A percentile compares a stretch with the other conserved stretches of the same genome.
Conservation (phyloP, 495 filamentous ascomycete genomes). For the Penicillium bialowiezense region DNA sequence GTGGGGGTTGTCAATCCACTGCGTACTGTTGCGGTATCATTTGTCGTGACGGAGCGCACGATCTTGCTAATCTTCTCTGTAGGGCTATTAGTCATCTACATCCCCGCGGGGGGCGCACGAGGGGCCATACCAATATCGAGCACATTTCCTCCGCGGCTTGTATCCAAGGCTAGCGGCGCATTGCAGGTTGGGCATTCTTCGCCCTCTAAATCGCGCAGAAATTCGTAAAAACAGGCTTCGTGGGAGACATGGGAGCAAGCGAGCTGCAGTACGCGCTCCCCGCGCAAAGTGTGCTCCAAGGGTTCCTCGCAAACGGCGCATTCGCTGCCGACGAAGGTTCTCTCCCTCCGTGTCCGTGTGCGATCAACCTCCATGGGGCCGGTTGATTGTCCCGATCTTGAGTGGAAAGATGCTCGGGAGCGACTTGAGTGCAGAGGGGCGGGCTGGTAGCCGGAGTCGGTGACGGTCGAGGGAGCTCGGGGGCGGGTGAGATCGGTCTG, state of each 20-base stretch:
- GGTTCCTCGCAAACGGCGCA: conserved; percentile 98
- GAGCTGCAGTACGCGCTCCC: conserved; percentile 93
- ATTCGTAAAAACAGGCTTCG: conserved; percentile 99
- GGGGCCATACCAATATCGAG: conserved; percentile 77
- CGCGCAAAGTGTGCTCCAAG: conserved; percentile 91
- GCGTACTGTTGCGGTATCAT: conserved; percentile 52
- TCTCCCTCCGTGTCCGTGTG: conserved; percentile 76
- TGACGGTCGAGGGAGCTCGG: conserved; percentile 27
- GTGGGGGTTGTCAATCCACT: conserved; percentile 54
- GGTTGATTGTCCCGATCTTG: conserved; percentile 58
- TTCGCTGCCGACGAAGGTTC: conserved; percentile 91
- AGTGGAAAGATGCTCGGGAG: conserved; percentile 45
- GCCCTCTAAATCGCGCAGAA: conserved; percentile 90
- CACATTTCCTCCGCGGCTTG: conserved; percentile 92
- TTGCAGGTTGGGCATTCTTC: conserved; percentile 96
- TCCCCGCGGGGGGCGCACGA: neutral
- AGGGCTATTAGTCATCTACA: conserved; percentile 5
- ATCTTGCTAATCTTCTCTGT: conserved; percentile 94
- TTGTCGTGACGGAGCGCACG: conserved; percentile 77
- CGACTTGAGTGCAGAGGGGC: conserved; percentile 28
- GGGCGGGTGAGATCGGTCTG: conserved; percentile 25
- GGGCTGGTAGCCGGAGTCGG: conserved; percentile 19
- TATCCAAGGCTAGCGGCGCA: conserved; percentile 88
- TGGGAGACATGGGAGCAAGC: conserved; percentile 95
- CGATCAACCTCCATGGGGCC: conserved; percentile 77